Conservation (phyloP, 495 filamentous ascomycete species). For the Endocarpon pusillum region DNA sequence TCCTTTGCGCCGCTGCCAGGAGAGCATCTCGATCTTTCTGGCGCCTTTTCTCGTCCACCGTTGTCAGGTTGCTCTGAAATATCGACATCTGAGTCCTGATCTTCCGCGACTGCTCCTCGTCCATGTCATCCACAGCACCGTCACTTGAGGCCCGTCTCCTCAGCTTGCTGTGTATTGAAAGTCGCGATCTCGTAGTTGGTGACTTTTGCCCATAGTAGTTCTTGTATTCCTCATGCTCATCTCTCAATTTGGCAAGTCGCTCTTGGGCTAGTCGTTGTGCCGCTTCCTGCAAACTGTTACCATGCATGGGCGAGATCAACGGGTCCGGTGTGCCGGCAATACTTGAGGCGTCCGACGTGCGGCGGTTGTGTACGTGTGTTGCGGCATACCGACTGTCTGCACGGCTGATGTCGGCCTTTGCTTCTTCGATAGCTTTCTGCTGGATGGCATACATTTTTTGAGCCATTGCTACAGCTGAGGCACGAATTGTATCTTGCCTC, state of each 20-base stretch:
- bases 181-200: constrained; percentile 28
- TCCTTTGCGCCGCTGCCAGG: constrained; percentile 64
- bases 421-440: constrained; percentile 35
- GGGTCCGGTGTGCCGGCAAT: constrained; percentile 18
- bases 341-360: constrained; percentile 20
- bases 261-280: constrained; percentile 73
- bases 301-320: constrained; percentile 24
- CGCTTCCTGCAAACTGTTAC: constrained; percentile 61
- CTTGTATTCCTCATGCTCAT: constrained; percentile 50
- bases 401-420: constrained; percentile 10
- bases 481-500: constrained; percentile 50
- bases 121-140: constrained; percentile 40
- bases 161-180: constrained; percentile 35
- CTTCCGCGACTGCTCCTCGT: constrained; percentile 47
- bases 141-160: constrained; percentile 56
- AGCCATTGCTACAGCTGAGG: constrained; percentile 75
- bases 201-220: constrained; percentile 53
- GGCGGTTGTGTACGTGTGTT: constrained; percentile 21
- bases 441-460: constrained; percentile 62
- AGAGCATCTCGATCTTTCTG: constrained; percentile 53
- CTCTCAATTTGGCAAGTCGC: constrained; percentile 60
- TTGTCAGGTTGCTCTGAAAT: constrained; percentile 46
- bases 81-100: constrained; percentile 70
- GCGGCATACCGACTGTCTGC: constrained; percentile 21
- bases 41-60: constrained; percentile 62